These are phyloP conservation scores for Nothophoma quercina DNA, from an alignment of 2,329 filamentous ascomycete species.

Conservation along the genomic window DNA sequence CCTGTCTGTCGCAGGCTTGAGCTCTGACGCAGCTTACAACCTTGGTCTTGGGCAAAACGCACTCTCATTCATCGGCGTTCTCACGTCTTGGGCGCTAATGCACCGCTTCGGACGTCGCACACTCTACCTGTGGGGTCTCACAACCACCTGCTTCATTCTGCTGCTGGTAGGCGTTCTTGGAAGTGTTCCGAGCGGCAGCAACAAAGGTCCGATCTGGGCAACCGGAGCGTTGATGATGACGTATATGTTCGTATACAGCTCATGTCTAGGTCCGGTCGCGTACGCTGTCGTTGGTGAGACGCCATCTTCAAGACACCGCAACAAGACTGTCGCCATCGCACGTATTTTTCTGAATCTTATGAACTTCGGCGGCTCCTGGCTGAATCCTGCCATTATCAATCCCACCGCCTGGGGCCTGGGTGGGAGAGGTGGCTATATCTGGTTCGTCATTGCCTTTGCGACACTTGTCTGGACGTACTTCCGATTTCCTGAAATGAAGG, in stretches of 20 bases:
- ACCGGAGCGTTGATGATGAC: constrained; percentile 30
- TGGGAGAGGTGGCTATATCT: constrained; percentile 78
- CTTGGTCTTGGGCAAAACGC: constrained; percentile 61
- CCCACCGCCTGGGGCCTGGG: constrained; percentile 77
- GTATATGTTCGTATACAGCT: constrained; percentile 73
- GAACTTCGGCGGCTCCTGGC: constrained; percentile 20
- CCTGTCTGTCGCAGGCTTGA: constrained; percentile 53
- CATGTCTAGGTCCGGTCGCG: constrained; percentile 84
- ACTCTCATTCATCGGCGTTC: constrained; percentile 67
- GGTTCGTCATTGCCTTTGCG: constrained; percentile 76
- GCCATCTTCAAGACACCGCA: constrained; percentile 79
- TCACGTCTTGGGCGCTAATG: constrained; percentile 81
- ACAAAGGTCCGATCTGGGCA: constrained; percentile 47
- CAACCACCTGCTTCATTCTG: constrained; percentile 68
- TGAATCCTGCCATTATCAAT: constrained; percentile 66
- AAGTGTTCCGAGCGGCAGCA: not conserved
- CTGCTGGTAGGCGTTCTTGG: constrained; percentile 47
- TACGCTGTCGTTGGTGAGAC: constrained; percentile 86
- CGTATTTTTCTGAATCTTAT: constrained; percentile 73
- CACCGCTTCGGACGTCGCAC: constrained; percentile 75
- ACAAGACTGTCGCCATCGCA: constrained; percentile 79
- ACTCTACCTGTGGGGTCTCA: constrained; percentile 75
- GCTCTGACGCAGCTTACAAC: constrained; percentile 47
- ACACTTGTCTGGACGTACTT: constrained; percentile 82
- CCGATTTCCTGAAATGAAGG: constrained; percentile 77